Percentiles rank a stretch among this genome's conserved stretches.
Evolutionary conservation across 805 yeast species (phyloP).

Genomic region (Candida ponderosae): DNA sequence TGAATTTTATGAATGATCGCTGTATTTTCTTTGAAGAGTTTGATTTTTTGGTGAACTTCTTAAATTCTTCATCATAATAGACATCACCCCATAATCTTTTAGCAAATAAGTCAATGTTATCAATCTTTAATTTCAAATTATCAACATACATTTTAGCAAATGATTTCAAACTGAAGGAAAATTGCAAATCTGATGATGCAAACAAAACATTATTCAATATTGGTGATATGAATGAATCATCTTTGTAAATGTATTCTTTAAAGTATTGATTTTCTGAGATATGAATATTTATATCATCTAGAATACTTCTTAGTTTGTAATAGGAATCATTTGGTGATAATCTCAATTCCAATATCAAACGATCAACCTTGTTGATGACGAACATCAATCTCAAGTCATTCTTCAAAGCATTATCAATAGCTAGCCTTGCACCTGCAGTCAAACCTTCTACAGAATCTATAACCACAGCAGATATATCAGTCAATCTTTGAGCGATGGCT

Average conservation of each 20-base stretch:
- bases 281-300: conserved; percentile 58
- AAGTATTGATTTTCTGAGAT: conserved; percentile 29
- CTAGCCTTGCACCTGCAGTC: conserved; percentile 42
- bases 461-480: conserved; percentile 62
- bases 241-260: conserved; percentile 17
- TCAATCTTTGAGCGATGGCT: conserved; percentile 43
- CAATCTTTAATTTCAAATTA: conserved; percentile 18
- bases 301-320: conserved; percentile 50
- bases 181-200: conserved; percentile 55
- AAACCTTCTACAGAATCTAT: conserved; percentile 87
- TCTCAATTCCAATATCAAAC: conserved; percentile 72
- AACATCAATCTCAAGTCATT: conserved; percentile 46
- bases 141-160: conserved; percentile 45
- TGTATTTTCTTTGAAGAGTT: conserved; percentile 16
- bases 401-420: conserved; percentile 44
- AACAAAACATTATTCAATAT: conserved; percentile 61
- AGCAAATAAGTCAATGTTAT: conserved; percentile 35
- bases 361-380: conserved; percentile 75
- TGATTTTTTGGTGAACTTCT: conserved; percentile 33
- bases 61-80: conserved; percentile 35
- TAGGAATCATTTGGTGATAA: conserved; percentile 71
- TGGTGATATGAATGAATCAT: conserved; percentile 43
- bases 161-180: conserved; percentile 59
- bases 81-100: conserved; percentile 72
- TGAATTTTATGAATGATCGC: conserved; percentile 43